A percentile compares a stretch with the other conserved stretches of the same genome.
Conservation (phyloP, 352 stramenopile genomes). For the Globisporangium heterothallicum region DNA sequence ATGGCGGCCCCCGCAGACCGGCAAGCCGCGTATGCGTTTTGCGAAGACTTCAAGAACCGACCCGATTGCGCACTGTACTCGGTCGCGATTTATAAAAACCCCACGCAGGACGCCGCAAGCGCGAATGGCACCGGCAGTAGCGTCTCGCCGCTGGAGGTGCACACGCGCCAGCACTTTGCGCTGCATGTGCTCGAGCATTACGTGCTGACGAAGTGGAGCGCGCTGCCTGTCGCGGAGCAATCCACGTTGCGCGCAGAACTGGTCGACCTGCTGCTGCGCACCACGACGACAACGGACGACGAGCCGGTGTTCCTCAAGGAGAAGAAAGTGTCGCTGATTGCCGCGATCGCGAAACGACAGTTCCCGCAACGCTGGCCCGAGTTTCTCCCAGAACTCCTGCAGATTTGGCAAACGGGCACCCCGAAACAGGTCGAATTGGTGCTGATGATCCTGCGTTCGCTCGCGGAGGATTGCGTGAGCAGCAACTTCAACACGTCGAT, state of each 20-base stretch:
- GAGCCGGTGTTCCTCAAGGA: conserved; percentile 69
- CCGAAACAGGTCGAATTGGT: conserved; percentile 57
- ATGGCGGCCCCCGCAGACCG: conserved; percentile 36
- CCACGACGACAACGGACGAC: conserved; percentile 7
- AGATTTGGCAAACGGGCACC: conserved; percentile 48
- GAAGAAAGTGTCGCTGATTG: conserved; percentile 72
- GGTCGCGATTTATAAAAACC: conserved; percentile 65
- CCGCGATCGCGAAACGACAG: conserved; percentile 71
- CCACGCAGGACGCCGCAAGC: conserved; percentile 11
- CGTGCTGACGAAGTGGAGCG: conserved; percentile 52
- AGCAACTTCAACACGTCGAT: conserved; percentile 78
- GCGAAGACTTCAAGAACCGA: conserved; percentile 68
- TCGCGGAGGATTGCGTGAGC: conserved; percentile 77
- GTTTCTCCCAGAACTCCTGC: conserved; percentile 54
- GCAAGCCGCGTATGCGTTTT: conserved; percentile 61
- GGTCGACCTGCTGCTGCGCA: conserved; percentile 45
- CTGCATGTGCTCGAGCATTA: conserved; percentile 74
- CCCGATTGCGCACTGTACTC: conserved; percentile 67
- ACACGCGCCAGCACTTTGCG: conserved; percentile 70
- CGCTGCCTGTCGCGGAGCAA: conserved; percentile 37
- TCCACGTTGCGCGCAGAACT: conserved; percentile 43
- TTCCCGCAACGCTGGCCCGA: conserved; percentile 81
- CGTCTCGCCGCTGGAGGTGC: conserved; percentile 25
- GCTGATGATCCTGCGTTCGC: conserved; percentile 61
- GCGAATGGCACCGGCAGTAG: not conserved